Percentiles rank a stretch among this genome's conserved stretches.
phyloP scores from a whole-genome alignment of 2,329 filamentous ascomycete species.

The Xylaria sp. region DNA sequence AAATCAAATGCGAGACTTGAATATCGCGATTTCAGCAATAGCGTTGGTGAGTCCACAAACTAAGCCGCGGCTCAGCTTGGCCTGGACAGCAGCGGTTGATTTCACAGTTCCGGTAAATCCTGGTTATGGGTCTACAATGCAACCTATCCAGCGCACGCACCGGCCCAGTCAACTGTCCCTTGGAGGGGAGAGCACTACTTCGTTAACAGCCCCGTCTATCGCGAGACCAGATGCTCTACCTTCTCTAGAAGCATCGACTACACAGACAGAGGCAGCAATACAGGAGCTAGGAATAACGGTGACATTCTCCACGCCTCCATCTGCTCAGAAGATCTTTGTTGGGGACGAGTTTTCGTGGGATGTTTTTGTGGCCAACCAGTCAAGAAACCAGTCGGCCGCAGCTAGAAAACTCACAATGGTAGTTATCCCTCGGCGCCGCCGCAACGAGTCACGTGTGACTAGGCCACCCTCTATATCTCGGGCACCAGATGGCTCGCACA shows the following conservation, averaged over 20 bases:
- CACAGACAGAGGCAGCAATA: slow-evolving; percentile 58
- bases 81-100: slow-evolving; percentile 76
- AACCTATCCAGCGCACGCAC: slow-evolving; percentile 70
- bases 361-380: slow-evolving; percentile 80
- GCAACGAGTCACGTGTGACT: slow-evolving; percentile 64
- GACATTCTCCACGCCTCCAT: slow-evolving; percentile 73
- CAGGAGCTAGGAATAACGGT: slow-evolving; percentile 78
- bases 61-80: slow-evolving; percentile 70
- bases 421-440: slow-evolving; percentile 72
- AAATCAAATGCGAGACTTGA: slow-evolving; percentile 63
- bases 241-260: slow-evolving; percentile 64
- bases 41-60: slow-evolving; percentile 65
- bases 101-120: slow-evolving; percentile 74
- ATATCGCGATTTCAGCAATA: slow-evolving; percentile 70
- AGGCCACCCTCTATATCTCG: slow-evolving; percentile 66
- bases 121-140: slow-evolving; percentile 67
- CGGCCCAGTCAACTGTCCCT: slow-evolving; percentile 74
- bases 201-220: slow-evolving; percentile 67
- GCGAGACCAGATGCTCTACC: slow-evolving; percentile 70
- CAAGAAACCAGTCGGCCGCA: slow-evolving; percentile 53
- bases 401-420: slow-evolving; percentile 77
- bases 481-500: slow-evolving; percentile 37
- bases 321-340: slow-evolving; percentile 62
- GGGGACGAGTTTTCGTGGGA: slow-evolving; percentile 78
- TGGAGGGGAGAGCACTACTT: slow-evolving; percentile 63